phyloP scores from a whole-genome alignment of 257 asterid genomes.

The Przewalskia tangutica region DNA sequence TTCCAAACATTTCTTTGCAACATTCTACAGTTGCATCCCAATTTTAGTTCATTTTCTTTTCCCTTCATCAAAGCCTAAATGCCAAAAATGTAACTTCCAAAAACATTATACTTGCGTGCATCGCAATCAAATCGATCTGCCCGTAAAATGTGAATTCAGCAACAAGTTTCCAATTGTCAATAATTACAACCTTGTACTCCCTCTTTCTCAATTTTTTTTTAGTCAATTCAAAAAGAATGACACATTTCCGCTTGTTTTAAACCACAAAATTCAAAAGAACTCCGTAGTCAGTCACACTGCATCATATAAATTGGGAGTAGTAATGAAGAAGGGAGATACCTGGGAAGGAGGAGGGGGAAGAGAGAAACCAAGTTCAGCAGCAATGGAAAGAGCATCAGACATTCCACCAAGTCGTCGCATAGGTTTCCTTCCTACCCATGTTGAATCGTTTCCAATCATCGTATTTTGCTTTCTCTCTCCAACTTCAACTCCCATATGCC shows the following conservation, averaged over 20 bases:
- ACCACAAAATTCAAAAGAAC: too few relatives aligned
- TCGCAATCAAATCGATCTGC: neutral
- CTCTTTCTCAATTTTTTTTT: too few relatives aligned
- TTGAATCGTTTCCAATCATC: slow-evolving; percentile 47
- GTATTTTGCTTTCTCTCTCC: neutral
- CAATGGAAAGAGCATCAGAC: slow-evolving; percentile 94
- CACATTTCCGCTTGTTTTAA: too few relatives aligned
- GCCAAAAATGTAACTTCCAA: too few relatives aligned
- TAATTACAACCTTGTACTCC: too few relatives aligned
- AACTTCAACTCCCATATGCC: neutral
- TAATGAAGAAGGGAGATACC: too few relatives aligned
- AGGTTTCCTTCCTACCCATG: slow-evolving; percentile 93
- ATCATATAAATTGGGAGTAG: too few relatives aligned
- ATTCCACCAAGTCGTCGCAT: slow-evolving; percentile 78
- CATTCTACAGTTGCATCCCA: neutral
- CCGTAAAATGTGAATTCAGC: neutral
- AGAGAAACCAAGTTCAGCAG: slow-evolving; percentile 82
- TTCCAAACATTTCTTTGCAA: neutral
- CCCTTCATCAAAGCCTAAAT: neutral
- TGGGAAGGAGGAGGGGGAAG: neutral
- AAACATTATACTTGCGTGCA: neutral
- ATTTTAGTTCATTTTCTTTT: neutral
- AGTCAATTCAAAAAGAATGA: too few relatives aligned
- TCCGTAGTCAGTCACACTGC: too few relatives aligned
- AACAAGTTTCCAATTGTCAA: too few relatives aligned